A percentile compares a stretch with the other conserved stretches of the same genome.
Conservation (phyloP, 805 yeast species). For the Lipomyces kockii region DNA sequence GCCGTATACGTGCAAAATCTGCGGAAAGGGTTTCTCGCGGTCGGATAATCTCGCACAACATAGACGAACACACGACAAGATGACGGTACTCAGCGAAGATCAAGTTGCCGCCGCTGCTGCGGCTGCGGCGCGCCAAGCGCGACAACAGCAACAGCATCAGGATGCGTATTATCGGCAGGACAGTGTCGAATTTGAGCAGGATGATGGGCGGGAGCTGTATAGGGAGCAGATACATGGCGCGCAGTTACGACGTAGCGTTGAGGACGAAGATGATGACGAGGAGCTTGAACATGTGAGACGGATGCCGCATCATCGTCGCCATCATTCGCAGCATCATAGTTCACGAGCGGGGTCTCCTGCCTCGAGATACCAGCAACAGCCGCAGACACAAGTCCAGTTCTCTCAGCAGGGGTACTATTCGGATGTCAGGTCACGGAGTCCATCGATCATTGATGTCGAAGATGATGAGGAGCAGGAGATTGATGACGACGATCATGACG, state of each 20-base stretch:
- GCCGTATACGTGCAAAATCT: slow-evolving; percentile 34
- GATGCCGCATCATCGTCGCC: background rate
- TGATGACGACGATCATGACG: background rate
- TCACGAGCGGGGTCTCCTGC: slow-evolving; percentile 3
- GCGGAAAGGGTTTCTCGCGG: slow-evolving; percentile 35
- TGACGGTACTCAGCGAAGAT: slow-evolving; percentile 27
- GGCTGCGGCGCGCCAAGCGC: slow-evolving; percentile 22
- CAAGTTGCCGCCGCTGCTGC: slow-evolving; percentile 29
- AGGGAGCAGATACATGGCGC: background rate
- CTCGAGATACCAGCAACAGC: background rate
- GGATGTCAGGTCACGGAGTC: slow-evolving; percentile 3
- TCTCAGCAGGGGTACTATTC: slow-evolving; percentile 6
- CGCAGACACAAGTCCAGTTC: background rate
- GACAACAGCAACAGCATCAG: slow-evolving; percentile 35
- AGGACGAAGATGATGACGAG: slow-evolving; percentile 13
- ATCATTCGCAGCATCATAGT: background rate
- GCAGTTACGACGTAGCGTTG: background rate
- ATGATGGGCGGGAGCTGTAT: slow-evolving; percentile 14
- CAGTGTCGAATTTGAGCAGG: background rate
- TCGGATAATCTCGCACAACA: slow-evolving; percentile 35
- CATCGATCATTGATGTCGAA: background rate
- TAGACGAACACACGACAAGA: slow-evolving; percentile 36
- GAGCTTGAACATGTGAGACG: background rate
- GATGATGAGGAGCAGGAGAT: slow-evolving; percentile 11
- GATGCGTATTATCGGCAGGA: slow-evolving; percentile 11